Evolutionary conservation across 192 early-diverging fungal genomes (phyloP).

Genomic region (Coemansia aciculifera): DNA sequence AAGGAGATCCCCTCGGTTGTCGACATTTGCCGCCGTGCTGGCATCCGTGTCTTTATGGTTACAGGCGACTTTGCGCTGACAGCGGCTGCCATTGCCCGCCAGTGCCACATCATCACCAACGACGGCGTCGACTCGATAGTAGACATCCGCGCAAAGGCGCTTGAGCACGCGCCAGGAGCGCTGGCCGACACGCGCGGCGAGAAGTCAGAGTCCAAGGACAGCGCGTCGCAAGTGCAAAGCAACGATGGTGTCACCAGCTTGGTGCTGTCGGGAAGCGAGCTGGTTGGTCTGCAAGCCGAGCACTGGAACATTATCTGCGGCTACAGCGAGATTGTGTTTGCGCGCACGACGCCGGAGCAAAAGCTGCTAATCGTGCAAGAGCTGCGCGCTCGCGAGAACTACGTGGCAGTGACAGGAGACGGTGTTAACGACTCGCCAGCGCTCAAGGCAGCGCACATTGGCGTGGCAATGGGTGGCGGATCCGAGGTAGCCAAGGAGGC

Average conservation of each 20-base stretch:
- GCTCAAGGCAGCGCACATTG: conserved; percentile 77
- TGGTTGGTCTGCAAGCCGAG: conserved; percentile 55
- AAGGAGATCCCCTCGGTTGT: conserved; percentile 64
- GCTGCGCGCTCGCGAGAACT: conserved; percentile 63
- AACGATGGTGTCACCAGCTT: conserved; percentile 16
- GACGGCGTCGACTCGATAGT: conserved; percentile 22
- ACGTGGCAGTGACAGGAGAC: conserved; percentile 81
- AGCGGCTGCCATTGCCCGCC: conserved; percentile 70
- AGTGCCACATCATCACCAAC: conserved; percentile 67
- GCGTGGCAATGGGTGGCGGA: conserved; percentile 76
- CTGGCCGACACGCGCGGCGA: background rate
- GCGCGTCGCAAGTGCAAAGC: background rate
- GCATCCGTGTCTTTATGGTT: conserved; percentile 75
- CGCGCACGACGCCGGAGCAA: conserved; percentile 76
- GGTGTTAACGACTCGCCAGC: conserved; percentile 88
- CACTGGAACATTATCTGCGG: conserved; percentile 67
- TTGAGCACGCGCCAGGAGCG: background rate
- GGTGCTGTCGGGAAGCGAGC: conserved; percentile 60
- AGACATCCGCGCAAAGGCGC: conserved; percentile 14
- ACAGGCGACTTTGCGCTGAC: conserved; percentile 74
- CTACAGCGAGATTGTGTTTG: conserved; percentile 75
- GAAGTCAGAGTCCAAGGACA: background rate
- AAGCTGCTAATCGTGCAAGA: conserved; percentile 73
- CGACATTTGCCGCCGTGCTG: conserved; percentile 57
- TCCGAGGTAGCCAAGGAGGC: conserved; percentile 72